Conservation (phyloP, 1,139 yeast species). For the Barnettozyma hawaiiensis region DNA sequence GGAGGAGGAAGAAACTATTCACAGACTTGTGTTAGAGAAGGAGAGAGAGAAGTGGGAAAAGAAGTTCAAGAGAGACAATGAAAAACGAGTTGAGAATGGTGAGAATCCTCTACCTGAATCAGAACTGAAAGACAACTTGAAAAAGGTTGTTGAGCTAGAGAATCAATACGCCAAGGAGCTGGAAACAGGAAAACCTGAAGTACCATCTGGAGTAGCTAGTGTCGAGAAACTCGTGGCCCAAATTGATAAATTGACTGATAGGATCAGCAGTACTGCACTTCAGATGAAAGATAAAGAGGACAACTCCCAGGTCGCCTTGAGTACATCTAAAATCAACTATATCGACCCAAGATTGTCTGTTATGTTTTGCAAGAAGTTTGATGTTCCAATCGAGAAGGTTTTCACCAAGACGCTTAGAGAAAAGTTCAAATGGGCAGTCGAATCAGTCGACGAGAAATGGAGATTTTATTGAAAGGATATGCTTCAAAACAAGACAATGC, state of each 20-base stretch:
- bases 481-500: not conserved
- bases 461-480: constrained; percentile 42
- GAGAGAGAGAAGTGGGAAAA: constrained; percentile 59
- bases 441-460: constrained; percentile 87
- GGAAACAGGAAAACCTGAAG: constrained; percentile 53
- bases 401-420: constrained; percentile 89
- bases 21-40: constrained; percentile 46
- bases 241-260: constrained; percentile 62
- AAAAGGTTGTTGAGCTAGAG: constrained; percentile 50
- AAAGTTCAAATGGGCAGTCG: constrained; percentile 94
- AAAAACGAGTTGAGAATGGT: constrained; percentile 55
- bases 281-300: constrained; percentile 90
- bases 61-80: constrained; percentile 73
- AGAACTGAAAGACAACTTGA: constrained; percentile 54
- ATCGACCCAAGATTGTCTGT: constrained; percentile 93
- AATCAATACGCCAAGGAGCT: constrained; percentile 54
- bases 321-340: constrained; percentile 91
- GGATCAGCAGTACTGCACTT: constrained; percentile 63
- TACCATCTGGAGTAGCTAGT: constrained; percentile 42
- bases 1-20: constrained; percentile 58
- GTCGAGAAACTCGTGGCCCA: constrained; percentile 74
- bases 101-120: constrained; percentile 48
- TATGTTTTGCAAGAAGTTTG: constrained; percentile 77
- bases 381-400: constrained; percentile 87
- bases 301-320: constrained; percentile 87